Evolutionary conservation across 1,284 basidiomycete genomes (phyloP).

Genomic region (Schizophyllum amplum): DNA sequence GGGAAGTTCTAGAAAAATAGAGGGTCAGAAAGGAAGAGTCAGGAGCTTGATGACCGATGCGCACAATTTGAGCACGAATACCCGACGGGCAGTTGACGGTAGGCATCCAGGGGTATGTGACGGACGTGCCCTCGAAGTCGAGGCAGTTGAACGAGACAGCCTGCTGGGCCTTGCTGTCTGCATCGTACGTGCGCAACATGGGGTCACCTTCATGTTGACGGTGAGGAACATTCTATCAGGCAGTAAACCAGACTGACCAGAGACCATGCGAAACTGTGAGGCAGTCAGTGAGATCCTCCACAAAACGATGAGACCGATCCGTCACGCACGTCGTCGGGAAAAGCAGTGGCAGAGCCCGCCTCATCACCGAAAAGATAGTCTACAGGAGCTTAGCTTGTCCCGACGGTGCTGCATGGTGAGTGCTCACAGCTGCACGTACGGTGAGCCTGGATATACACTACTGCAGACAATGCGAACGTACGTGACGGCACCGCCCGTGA

Average conservation of each 20-base stretch:
- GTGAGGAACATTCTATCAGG: background rate
- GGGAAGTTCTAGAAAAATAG: conserved; percentile 24
- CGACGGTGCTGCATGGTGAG: background rate
- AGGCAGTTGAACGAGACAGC: conserved; percentile 35
- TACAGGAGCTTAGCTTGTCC: conserved; percentile 1
- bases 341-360: conserved; percentile 17
- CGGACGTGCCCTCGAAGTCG: conserved; percentile 24
- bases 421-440: conserved; percentile 21
- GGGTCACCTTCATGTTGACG: conserved; percentile 20
- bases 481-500: conserved; percentile 31
- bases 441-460: background rate
- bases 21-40: background rate
- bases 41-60: background rate
- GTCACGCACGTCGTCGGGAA: conserved; percentile 20
- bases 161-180: conserved; percentile 26
- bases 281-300: background rate
- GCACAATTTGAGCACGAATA: conserved; percentile 33
- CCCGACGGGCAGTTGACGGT: conserved; percentile 27
- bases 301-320: background rate
- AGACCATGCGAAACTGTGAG: conserved; percentile 28
- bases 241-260: conserved; percentile 16
- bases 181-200: conserved; percentile 25
- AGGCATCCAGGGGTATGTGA: conserved; percentile 17
- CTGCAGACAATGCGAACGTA: conserved; percentile 13
- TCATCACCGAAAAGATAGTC: conserved; percentile 20